These are phyloP conservation scores for Ephemerocybe angulata DNA, from an alignment of 768 basidiomycete species.

Conservation along the genomic window DNA sequence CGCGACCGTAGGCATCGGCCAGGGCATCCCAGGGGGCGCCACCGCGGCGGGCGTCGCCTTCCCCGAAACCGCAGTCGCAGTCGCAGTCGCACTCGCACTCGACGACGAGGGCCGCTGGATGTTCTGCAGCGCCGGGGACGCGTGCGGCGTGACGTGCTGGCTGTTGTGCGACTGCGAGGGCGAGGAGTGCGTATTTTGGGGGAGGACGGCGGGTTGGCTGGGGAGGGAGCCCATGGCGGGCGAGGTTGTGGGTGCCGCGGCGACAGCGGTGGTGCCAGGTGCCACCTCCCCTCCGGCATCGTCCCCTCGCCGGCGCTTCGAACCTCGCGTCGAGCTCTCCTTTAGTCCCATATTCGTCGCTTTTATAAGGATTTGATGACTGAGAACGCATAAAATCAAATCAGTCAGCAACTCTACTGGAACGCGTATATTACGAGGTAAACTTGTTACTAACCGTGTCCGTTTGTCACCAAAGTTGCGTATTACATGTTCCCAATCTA, in stretches of 20 bases:
- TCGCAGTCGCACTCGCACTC: conserved; percentile 4
- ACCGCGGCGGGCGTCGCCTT: conserved; percentile 22
- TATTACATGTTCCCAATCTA: conserved; percentile 79
- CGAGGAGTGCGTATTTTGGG: conserved; percentile 22
- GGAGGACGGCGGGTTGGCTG: conserved; percentile 16
- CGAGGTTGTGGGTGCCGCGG: conserved; percentile 32
- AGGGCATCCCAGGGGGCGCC: no score
- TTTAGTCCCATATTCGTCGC: conserved; percentile 77
- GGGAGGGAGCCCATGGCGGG: conserved; percentile 21
- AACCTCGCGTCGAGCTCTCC: conserved; percentile 60
- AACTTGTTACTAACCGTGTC: conserved; percentile 50
- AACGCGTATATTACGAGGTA: neutral
- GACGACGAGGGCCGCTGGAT: conserved; percentile 38
- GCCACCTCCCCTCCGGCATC: conserved; percentile 22
- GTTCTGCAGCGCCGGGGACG: conserved; percentile 51
- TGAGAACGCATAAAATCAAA: no score
- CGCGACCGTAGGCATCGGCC: conserved; percentile 74
- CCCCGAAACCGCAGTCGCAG: conserved; percentile 13
- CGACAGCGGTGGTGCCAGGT: conserved; percentile 13
- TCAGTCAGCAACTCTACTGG: neutral
- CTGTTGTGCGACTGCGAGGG: conserved; percentile 38
- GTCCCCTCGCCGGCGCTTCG: conserved; percentile 47
- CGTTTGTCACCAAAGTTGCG: conserved; percentile 70
- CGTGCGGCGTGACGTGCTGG: conserved; percentile 41
- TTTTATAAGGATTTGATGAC: conserved; percentile 81